Evolutionary conservation across 352 stramenopile genomes (phyloP).

Genomic region (Phytophthora pini): DNA sequence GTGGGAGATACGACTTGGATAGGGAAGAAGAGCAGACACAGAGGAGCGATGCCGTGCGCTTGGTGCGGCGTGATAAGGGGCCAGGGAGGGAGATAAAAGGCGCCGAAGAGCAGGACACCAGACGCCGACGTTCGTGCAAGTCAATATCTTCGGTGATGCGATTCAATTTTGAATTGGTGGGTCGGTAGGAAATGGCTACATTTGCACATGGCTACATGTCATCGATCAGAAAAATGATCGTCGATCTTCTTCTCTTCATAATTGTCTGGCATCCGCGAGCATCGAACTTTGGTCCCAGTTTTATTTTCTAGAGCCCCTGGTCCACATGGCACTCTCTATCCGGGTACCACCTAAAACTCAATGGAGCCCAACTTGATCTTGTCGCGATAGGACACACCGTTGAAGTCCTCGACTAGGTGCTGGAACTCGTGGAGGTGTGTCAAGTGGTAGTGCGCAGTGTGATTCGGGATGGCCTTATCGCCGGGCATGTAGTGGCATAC

Average conservation of each 20-base stretch:
- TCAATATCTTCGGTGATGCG: conserved; percentile 23
- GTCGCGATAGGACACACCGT: conserved; percentile 76
- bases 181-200: conserved; percentile 6
- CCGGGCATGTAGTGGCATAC: conserved; percentile 74
- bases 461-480: conserved; percentile 72
- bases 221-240: no score
- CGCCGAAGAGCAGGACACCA: not conserved
- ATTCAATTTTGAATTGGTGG: conserved; percentile 30
- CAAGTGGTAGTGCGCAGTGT: conserved; percentile 77
- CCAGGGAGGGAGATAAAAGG: not conserved
- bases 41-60: not conserved
- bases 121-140: conserved; percentile 1
- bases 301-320: no score
- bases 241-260: no score
- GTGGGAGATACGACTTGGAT: conserved; percentile 1
- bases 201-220: not conserved
- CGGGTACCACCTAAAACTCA: conserved; percentile 25
- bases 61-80: not conserved
- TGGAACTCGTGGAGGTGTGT: conserved; percentile 66
- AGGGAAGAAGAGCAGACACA: conserved; percentile 5
- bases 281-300: not conserved
- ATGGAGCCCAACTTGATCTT: conserved; percentile 49
- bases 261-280: no score
- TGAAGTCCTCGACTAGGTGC: conserved; percentile 77
- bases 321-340: no score